phyloP scores from a whole-genome alignment of 139 green algal species.

The Picochlorum sp. region DNA sequence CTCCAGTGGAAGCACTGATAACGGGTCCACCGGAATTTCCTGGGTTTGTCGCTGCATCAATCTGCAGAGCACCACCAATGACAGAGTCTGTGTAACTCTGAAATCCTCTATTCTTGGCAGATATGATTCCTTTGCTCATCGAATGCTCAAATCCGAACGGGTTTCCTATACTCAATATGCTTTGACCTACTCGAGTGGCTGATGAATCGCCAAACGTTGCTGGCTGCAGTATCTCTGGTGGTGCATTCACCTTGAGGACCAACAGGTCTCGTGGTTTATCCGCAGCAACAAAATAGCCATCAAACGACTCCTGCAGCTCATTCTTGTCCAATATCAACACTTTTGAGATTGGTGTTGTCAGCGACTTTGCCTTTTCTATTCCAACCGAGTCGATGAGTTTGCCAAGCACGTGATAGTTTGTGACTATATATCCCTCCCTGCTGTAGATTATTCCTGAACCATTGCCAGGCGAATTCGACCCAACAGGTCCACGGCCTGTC shows the following conservation, averaged over 20 bases:
- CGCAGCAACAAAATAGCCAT: conserved; percentile 49
- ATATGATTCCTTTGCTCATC: conserved; percentile 49
- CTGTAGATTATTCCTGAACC: conserved; percentile 75
- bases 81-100: conserved; percentile 35
- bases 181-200: conserved; percentile 56
- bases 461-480: conserved; percentile 65
- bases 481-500: conserved; percentile 5
- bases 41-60: conserved; percentile 55
- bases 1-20: conserved; percentile 43
- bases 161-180: conserved; percentile 56
- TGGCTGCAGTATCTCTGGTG: conserved; percentile 34
- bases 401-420: conserved; percentile 50
- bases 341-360: conserved; percentile 28
- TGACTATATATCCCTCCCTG: conserved; percentile 63
- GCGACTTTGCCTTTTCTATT: conserved; percentile 8
- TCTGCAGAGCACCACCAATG: conserved; percentile 72
- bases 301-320: conserved; percentile 48
- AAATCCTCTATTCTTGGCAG: conserved; percentile 50
- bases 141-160: conserved; percentile 60
- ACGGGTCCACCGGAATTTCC: conserved; percentile 59
- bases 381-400: conserved; percentile 25
- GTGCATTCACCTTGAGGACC: conserved; percentile 47
- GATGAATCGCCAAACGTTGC: conserved; percentile 38
- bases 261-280: conserved; percentile 58
- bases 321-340: conserved; percentile 55